Evolutionary conservation across 345 rosid genomes (phyloP).

Genomic region (Combretum micranthum): DNA sequence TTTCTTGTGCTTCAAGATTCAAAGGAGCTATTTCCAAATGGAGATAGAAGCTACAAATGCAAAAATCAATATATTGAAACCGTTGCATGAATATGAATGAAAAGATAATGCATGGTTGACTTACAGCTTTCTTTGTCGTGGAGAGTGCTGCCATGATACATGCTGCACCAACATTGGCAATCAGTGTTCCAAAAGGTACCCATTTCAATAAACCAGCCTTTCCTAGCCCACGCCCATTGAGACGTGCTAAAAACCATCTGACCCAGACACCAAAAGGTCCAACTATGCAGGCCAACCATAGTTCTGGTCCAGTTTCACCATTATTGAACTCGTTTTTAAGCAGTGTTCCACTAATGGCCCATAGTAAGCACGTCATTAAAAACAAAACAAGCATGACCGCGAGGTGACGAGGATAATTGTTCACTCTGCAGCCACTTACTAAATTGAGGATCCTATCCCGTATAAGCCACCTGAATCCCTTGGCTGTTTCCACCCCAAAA

Average conservation of each 20-base stretch:
- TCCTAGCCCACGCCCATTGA: slow-evolving; percentile 85
- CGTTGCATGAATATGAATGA: not conserved
- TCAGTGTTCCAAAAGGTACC: slow-evolving; percentile 85
- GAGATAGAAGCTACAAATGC: not conserved
- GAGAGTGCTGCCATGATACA: slow-evolving; percentile 72
- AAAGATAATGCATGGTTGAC: not conserved
- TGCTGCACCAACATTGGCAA: slow-evolving; percentile 79
- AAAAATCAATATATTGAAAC: not conserved
- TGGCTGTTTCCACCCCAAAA: slow-evolving; percentile 77
- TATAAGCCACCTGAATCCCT: slow-evolving; percentile 57
- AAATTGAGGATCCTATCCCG: slow-evolving; percentile 1
- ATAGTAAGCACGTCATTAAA: slow-evolving; percentile 37
- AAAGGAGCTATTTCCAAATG: no score
- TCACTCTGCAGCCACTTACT: slow-evolving; percentile 28
- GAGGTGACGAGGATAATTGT: slow-evolving; percentile 37
- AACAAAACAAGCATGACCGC: slow-evolving; percentile 31
- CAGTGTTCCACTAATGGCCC: slow-evolving; percentile 35
- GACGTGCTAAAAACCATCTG: slow-evolving; percentile 86
- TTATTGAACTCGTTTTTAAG: slow-evolving; percentile 42
- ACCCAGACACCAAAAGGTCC: slow-evolving; percentile 88
- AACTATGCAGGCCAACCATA: slow-evolving; percentile 80
- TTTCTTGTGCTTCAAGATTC: no score
- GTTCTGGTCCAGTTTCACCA: slow-evolving; percentile 43
- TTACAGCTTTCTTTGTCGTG: slow-evolving; percentile 52
- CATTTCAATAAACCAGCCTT: slow-evolving; percentile 48